Conservation (phyloP, 371 early-diverging fungal species). For the Mortierella sp. region DNA sequence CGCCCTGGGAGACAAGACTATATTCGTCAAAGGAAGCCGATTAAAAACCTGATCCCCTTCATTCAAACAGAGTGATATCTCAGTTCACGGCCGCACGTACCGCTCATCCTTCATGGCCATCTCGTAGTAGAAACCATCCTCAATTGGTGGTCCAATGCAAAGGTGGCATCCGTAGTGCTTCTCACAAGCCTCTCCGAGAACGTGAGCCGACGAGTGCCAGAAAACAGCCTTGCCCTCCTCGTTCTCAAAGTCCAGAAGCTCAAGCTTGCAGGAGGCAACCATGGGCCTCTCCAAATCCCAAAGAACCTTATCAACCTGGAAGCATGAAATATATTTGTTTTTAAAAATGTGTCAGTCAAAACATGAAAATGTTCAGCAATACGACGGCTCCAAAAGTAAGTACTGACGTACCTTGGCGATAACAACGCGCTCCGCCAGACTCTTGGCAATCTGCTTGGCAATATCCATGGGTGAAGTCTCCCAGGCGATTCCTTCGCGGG, state of each 20-base stretch:
- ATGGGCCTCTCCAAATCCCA: conserved; percentile 95
- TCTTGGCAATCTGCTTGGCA: conserved; percentile 89
- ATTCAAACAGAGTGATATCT: too few species aligned
- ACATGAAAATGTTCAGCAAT: too few species aligned
- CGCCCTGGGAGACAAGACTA: conserved; percentile 81
- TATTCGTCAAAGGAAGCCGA: not conserved
- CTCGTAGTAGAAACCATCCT: conserved; percentile 99
- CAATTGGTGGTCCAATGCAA: conserved; percentile 98
- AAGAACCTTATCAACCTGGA: conserved; percentile 81
- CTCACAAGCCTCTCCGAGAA: conserved; percentile 98
- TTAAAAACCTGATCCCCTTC: too few species aligned
- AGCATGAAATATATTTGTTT: too few species aligned
- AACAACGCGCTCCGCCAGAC: conserved; percentile 90
- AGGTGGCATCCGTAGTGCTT: conserved; percentile 96
- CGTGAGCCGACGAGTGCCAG: conserved; percentile 99
- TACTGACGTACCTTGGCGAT: conserved; percentile 88
- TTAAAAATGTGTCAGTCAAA: too few species aligned
- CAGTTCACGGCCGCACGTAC: conserved; percentile 31
- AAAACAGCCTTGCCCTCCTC: conserved; percentile 95
- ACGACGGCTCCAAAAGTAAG: not conserved
- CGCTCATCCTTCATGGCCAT: conserved; percentile 85
- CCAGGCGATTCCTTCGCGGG: conserved; percentile 90
- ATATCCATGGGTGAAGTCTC: conserved; percentile 98
- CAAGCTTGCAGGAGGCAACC: conserved; percentile 83
- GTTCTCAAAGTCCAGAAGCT: conserved; percentile 96